Percentiles rank a stretch among this genome's conserved stretches.
Conservation (phyloP, 2,329 filamentous ascomycete species). For the Epichloe scottii region DNA sequence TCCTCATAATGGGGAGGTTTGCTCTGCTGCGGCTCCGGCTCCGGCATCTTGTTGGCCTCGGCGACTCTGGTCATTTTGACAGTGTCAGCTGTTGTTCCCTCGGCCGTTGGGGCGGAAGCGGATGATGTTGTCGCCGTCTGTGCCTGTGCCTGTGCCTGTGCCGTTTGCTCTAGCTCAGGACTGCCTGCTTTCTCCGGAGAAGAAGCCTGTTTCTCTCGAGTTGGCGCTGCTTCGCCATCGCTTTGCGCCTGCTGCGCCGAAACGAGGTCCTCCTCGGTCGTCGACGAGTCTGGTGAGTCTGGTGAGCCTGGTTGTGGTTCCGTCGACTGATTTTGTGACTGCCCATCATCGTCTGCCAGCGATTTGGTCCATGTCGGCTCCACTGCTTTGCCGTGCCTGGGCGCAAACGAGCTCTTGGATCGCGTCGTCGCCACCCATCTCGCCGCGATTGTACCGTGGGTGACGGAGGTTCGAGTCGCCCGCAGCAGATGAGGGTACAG, state of each 20-base stretch:
- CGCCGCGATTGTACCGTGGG: neutral
- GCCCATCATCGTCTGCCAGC: neutral
- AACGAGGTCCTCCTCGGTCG: neutral
- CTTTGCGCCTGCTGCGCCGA: constrained; percentile 1
- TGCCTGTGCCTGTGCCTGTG: neutral
- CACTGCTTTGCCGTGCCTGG: constrained; percentile 48
- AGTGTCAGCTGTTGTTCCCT: neutral
- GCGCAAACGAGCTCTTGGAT: constrained; percentile 34
- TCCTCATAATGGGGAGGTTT: constrained; percentile 5
- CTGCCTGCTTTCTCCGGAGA: neutral
- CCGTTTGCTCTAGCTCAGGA: neutral
- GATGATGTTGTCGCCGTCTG: neutral
- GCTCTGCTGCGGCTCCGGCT: neutral
- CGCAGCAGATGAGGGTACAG: constrained; percentile 57
- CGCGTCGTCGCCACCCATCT: constrained; percentile 24
- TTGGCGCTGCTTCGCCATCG: neutral
- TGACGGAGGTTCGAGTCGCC: constrained; percentile 17
- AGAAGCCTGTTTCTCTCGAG: neutral
- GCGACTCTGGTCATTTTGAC: neutral
- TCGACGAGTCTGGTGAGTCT: neutral
- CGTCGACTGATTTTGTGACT: constrained; percentile 9
- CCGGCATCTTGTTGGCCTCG: neutral
- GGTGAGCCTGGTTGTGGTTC: constrained; percentile 2
- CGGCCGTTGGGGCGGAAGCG: too few species aligned
- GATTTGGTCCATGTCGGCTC: constrained; percentile 31